Percentiles rank a stretch among this genome's conserved stretches.
These are phyloP conservation scores for Aquilaria malaccensis DNA, from an alignment of 345 rosid species.

Conservation along the genomic window DNA sequence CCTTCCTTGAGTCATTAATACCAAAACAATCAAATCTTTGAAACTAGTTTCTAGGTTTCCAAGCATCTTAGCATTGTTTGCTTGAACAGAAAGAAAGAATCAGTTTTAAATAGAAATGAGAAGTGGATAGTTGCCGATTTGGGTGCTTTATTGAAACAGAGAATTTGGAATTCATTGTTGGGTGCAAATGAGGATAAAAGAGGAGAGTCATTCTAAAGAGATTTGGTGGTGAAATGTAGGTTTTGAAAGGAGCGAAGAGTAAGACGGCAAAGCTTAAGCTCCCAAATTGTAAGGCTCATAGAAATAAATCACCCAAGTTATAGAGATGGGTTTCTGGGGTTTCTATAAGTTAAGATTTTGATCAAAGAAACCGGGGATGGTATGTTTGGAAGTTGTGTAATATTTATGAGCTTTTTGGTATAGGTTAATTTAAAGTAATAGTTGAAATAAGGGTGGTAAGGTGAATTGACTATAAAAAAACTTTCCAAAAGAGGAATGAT, in stretches of 20 bases:
- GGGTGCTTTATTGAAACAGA: neutral
- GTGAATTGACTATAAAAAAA: no score
- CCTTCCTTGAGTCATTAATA: conserved; percentile 46
- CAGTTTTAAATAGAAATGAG: conserved; percentile 5
- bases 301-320: no score
- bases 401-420: no score
- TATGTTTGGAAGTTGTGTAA: no score
- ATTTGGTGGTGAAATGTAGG: conserved; percentile 1
- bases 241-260: neutral
- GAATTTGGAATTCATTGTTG: neutral
- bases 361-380: no score
- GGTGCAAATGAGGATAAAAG: neutral
- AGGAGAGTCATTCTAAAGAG: conserved; percentile 13
- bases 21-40: conserved; percentile 26
- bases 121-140: conserved; percentile 7
- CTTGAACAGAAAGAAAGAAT: neutral
- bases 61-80: conserved; percentile 7
- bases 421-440: no score
- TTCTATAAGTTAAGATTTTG: no score
- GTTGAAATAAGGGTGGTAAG: no score
- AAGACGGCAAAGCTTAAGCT: no score
- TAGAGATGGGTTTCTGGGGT: no score
- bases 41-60: conserved; percentile 11
- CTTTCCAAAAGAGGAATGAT: no score
- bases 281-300: no score